Base-by-base conservation (phyloP, 176 grass and related monocot genomes). In the bread wheat (Triticum aestivum) region DNA sequence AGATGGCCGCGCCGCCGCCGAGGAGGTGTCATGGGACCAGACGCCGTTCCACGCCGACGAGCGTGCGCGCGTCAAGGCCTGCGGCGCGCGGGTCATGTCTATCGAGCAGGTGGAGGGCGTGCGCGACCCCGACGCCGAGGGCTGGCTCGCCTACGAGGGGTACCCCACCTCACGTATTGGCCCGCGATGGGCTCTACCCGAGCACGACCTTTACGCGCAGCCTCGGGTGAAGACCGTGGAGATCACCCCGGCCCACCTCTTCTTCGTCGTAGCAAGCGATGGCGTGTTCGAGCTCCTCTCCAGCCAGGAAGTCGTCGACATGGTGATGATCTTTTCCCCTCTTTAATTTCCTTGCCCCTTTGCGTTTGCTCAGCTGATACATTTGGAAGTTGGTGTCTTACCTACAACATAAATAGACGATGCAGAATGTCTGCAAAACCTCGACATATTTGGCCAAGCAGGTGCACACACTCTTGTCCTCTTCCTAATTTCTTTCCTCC, bases 161-260 rank as follows among this genome's bases (percentile, higher is more conserved):
- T 93, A 96, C 35, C 92, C 93, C 93, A 6, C 93, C 93, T 1
- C 92, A 93, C 74, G 93, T 98, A 62, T 98, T 93, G 96, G 88
- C 90, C 13, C 92, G 89, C 78, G 90, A 98, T 54, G 93, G 90
- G 13, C 91, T 94, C 84, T 98, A 96, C 66, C 93, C 96, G 0
- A 93, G 96, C 20, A 98, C 96, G 11, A 93, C 96, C 65, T 98
- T 98, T 90, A 96, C 96, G 13, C 89, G 96, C 75, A 98, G 96
- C 14, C 91, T 98, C 12, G 96, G 96, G 88, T 98, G 5, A 92
- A 92, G 72, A 76, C 29, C 3, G 87, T 98, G 6, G 88, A 91
- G 49, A 94, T 98, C 68, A 88, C 91, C 30, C 90, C 88, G 15
- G 76, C 87, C 78, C 90, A 96, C 88, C 79, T 92, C 1, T 98